A percentile compares a stretch with the other conserved stretches of the same genome.
Conservation (phyloP, 2,329 filamentous ascomycete genomes). For the Fonsecaea erecta region DNA sequence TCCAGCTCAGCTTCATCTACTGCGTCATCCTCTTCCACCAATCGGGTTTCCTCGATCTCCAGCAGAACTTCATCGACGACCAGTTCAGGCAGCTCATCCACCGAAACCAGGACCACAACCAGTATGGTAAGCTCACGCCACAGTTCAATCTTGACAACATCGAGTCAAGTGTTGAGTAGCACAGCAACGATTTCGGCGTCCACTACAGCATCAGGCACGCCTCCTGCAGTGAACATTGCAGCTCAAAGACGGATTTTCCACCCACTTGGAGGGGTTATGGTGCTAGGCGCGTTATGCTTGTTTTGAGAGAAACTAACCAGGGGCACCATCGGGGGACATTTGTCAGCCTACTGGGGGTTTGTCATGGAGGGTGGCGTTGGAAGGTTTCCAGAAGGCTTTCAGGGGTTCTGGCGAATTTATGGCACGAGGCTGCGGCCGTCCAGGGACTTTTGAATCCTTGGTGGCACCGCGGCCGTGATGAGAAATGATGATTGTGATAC, state of each 20-base stretch:
- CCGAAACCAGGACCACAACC: neutral
- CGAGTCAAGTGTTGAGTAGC: conserved; percentile 7
- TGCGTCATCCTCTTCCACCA: neutral
- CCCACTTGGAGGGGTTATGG: neutral
- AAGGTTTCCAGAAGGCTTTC: conserved; percentile 19
- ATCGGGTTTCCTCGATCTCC: neutral
- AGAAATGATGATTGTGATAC: conserved; percentile 4
- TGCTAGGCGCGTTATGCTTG: conserved; percentile 6
- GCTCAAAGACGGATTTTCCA: neutral
- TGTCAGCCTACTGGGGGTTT: conserved; percentile 20
- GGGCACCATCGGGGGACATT: conserved; percentile 12
- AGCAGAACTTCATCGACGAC: conserved; percentile 1
- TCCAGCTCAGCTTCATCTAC: neutral
- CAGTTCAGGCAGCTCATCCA: neutral
- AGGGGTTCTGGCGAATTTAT: neutral
- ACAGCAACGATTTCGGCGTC: conserved; percentile 4
- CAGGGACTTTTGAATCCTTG: neutral
- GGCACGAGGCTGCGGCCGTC: conserved; percentile 18
- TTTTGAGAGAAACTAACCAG: conserved; percentile 1
- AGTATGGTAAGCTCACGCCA: neutral
- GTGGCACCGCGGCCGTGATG: neutral
- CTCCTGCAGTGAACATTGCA: conserved; percentile 17
- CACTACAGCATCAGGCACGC: conserved; percentile 14
- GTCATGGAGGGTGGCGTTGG: conserved; percentile 22
- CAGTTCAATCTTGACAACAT: conserved; percentile 17